Percentiles rank a stretch among this genome's conserved stretches.
Evolutionary conservation across 352 stramenopile species (phyloP).

Genomic region (Phytophthora multivora): DNA sequence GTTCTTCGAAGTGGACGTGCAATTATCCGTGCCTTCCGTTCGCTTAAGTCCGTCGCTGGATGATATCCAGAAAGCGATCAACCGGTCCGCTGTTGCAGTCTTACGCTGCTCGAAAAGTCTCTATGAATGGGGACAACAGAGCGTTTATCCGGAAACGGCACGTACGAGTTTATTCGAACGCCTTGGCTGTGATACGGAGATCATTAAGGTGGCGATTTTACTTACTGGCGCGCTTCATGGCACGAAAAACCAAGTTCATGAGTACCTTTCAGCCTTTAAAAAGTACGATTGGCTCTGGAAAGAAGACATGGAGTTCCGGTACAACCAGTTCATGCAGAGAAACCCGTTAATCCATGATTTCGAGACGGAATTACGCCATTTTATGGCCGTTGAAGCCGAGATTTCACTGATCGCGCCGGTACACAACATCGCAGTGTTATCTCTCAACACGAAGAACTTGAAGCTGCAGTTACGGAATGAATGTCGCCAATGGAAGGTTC

Average conservation of each 20-base stretch:
- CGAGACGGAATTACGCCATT: conserved; percentile 78
- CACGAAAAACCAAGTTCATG: conserved; percentile 86
- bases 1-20: conserved; percentile 90
- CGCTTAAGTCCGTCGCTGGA: conserved; percentile 81
- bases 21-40: conserved; percentile 82
- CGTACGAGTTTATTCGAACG: conserved; percentile 80
- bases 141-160: conserved; percentile 51
- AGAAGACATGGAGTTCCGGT: conserved; percentile 87
- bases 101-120: conserved; percentile 84
- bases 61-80: conserved; percentile 88
- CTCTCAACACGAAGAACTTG: conserved; percentile 88
- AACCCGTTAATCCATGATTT: conserved; percentile 86
- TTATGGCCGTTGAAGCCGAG: conserved; percentile 81
- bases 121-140: conserved; percentile 81
- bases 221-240: conserved; percentile 83
- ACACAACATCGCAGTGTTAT: conserved; percentile 87
- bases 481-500: conserved; percentile 85
- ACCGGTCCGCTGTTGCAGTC: conserved; percentile 76
- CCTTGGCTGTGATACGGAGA: conserved; percentile 86
- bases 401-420: conserved; percentile 81
- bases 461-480: conserved; percentile 88
- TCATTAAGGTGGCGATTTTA: conserved; percentile 88
- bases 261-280: conserved; percentile 84
- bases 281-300: conserved; percentile 93
- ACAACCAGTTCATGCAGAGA: conserved; percentile 85